Evolutionary conservation across 768 basidiomycete genomes (phyloP).

Genomic region (Clitopilus passeckerianus): DNA sequence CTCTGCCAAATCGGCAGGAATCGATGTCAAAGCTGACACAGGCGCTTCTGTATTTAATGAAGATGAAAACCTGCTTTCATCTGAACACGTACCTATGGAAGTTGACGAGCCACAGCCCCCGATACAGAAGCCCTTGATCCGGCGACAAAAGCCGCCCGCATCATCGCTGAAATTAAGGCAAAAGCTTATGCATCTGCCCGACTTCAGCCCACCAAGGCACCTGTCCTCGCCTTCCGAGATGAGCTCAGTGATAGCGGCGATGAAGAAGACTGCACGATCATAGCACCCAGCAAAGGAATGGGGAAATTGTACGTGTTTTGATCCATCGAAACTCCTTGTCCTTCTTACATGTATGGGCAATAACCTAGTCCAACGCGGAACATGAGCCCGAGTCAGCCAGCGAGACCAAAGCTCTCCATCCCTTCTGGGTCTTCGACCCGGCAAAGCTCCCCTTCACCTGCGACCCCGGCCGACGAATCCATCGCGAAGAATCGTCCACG

Average conservation of each 20-base stretch:
- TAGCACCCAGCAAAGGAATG: constrained; percentile 11
- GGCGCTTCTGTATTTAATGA: background rate
- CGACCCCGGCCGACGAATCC: background rate
- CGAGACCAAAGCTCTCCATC: background rate
- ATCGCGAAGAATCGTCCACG: background rate
- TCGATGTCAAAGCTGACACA: background rate
- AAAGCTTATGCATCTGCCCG: constrained; percentile 42
- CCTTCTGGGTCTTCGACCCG: background rate
- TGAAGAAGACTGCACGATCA: constrained; percentile 28
- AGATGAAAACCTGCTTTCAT: background rate
- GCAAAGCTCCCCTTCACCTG: constrained; percentile 6
- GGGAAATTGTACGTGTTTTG: constrained; percentile 6
- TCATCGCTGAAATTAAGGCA: constrained; percentile 66
- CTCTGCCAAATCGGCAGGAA: too few species aligned
- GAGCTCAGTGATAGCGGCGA: constrained; percentile 50
- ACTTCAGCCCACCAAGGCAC: constrained; percentile 38
- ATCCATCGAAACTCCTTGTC: background rate
- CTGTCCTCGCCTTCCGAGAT: constrained; percentile 30
- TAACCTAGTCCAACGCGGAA: background rate
- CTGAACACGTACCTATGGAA: background rate
- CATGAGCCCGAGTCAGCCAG: background rate
- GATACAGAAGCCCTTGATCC: constrained; percentile 27
- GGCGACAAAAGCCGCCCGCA: constrained; percentile 43
- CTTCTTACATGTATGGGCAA: background rate
- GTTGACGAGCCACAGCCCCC: constrained; percentile 17